These are phyloP conservation scores for Lolium perenne DNA, from an alignment of 176 grass and related monocot species.

Conservation along the genomic window DNA sequence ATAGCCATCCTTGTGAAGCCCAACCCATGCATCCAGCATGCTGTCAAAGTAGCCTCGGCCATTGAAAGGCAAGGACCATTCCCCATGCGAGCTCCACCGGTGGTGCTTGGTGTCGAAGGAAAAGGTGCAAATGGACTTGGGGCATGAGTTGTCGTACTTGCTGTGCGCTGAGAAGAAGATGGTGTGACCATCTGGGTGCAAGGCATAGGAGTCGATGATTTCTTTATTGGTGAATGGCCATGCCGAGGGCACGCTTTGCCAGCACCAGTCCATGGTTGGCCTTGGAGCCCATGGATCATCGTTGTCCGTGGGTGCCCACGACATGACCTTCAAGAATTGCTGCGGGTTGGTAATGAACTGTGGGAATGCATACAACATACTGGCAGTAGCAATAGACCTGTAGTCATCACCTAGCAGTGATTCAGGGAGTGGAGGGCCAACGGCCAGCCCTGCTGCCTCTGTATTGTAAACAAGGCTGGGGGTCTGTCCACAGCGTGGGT, in stretches of 20 bases:
- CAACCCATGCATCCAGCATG: conserved; percentile 35
- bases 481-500: background rate
- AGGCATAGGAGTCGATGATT: background rate
- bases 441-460: background rate
- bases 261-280: background rate
- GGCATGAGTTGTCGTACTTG: background rate
- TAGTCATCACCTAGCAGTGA: background rate
- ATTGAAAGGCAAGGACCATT: background rate
- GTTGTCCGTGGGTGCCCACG: background rate
- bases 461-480: conserved; percentile 17
- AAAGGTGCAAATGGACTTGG: background rate
- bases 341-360: background rate
- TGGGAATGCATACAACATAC: background rate
- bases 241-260: background rate
- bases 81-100: background rate
- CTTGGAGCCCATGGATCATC: background rate
- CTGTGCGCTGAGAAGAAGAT: background rate
- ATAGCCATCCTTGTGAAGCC: background rate
- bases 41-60: background rate
- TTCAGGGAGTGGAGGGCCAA: background rate
- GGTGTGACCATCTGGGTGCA: background rate
- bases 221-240: background rate
- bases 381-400: background rate
- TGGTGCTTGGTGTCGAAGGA: background rate
- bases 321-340: background rate